Conservation (phyloP, 169 alveolate genomes). For the Plasmodium knowlesi region DNA sequence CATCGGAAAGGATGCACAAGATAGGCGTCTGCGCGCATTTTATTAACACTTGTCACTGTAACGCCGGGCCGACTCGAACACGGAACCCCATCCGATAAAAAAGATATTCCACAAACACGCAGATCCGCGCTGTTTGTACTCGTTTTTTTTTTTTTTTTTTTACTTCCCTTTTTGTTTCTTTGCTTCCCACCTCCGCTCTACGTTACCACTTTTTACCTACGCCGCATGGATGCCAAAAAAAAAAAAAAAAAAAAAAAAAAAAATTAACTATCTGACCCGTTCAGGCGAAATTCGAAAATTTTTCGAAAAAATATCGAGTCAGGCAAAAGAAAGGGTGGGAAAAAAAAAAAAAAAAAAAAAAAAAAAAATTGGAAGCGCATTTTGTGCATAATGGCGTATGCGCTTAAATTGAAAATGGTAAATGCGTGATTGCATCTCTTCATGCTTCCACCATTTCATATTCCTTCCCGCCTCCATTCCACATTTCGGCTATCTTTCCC, state of each 20-base stretch:
- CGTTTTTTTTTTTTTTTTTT: background rate
- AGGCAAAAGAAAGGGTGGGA: background rate
- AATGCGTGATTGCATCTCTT: background rate
- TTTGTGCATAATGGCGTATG: background rate
- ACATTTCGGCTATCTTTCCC: background rate
- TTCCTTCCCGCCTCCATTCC: background rate
- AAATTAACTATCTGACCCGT: background rate
- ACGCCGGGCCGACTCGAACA: background rate
- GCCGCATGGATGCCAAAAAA: background rate
- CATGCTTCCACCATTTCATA: background rate
- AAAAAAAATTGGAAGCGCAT: background rate
- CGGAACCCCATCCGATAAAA: background rate
- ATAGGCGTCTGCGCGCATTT: background rate
- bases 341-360: background rate
- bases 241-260: constrained; percentile 4
- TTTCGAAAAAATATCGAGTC: background rate
- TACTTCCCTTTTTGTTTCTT: background rate
- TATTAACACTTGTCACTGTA: background rate
- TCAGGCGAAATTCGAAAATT: background rate
- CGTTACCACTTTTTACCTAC: background rate
- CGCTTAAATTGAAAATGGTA: background rate
- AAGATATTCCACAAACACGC: background rate
- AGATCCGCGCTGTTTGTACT: background rate
- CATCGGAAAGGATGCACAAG: background rate
- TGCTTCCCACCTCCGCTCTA: background rate